phyloP scores from a whole-genome alignment of 768 basidiomycete species.

The Udeniomyces megalosporus region DNA sequence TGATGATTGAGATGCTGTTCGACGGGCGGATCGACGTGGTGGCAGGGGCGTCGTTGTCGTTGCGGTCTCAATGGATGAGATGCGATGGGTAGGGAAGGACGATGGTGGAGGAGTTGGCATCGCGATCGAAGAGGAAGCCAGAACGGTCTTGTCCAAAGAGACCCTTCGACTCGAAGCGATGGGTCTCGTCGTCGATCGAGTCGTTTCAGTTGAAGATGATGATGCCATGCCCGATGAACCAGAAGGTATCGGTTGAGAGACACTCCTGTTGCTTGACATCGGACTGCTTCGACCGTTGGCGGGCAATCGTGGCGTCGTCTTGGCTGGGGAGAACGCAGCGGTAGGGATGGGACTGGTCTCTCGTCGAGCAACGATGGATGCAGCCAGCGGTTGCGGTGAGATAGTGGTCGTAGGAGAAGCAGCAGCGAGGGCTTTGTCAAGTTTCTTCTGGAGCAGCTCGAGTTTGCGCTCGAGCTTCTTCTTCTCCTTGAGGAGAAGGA shows the following conservation, averaged over 20 bases:
- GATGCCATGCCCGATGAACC: background rate
- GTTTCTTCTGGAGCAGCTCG: constrained; percentile 7
- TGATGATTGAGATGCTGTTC: background rate
- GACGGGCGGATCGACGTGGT: background rate
- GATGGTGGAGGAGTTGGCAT: background rate
- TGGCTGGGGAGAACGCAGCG: background rate
- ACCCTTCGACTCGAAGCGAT: constrained; percentile 2
- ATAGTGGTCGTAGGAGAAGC: background rate
- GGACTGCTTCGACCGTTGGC: background rate
- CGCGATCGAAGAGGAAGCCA: background rate
- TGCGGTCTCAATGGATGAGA: background rate
- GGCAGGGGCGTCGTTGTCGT: background rate
- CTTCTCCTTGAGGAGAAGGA: background rate
- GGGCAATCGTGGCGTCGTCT: no score
- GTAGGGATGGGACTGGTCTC: background rate
- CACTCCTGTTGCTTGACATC: background rate
- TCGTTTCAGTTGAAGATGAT: background rate
- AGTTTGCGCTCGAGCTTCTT: constrained; percentile 2
- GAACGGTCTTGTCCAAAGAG: background rate
- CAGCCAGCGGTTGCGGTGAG: background rate
- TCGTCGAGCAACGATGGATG: background rate
- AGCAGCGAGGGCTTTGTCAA: constrained; percentile 1
- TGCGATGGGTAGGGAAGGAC: no score
- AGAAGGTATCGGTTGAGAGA: background rate
- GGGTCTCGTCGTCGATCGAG: background rate